Base-by-base conservation (phyloP, 805 yeast genomes). In the Cyberlindnera maclurae region DNA sequence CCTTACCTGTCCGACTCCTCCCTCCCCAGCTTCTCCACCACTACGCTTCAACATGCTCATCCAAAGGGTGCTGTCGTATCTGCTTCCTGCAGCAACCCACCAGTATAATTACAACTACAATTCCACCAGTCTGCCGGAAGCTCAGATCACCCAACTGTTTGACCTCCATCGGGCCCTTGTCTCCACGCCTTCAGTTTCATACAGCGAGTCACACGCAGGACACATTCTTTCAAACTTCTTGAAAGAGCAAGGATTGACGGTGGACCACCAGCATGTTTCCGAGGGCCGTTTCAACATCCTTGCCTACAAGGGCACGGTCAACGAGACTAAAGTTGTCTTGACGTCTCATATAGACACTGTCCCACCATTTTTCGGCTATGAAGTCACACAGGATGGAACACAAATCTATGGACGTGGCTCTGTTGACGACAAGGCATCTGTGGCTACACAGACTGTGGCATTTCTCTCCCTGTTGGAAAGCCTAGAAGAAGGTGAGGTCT, bases 301-400 rank as follows among this genome's bases (percentile, higher is more conserved):
- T 43, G 82, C 82, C 5, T 78, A 74, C 46, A 41, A 59, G 9
- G 82, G 82, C 1, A 33, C 46, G 1, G 46, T 48, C 5, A 64
- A 76, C 41, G 55, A 70, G 41, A 68, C 77, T 10, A 60, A 53
- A 36, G 68, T 74, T 4, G 49, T 77, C 26, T 49, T 79, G 27
- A 75, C 82, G 2, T 71, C 81, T 4, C 86, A 79, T 49, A 70
- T 77, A 24, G 86, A 79, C 49, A 79, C 85, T 1, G 86, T 79
- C 16, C 85, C 84, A 5, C 84, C 84, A 0, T 77, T 49, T 48
- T 55, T 20, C 24, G 24, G 24, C 5, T 20, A 20, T 20, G 8
- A 20, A 20, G 24, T 20, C 24, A 20, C 36, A 18, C 61, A 67
- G 11, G 51, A 58, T 29, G 80, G 75, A 3, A 58, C 68, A 27